These are phyloP conservation scores for Acacia crassicarpa DNA, from an alignment of 306 rosid species.

Conservation along the genomic window DNA sequence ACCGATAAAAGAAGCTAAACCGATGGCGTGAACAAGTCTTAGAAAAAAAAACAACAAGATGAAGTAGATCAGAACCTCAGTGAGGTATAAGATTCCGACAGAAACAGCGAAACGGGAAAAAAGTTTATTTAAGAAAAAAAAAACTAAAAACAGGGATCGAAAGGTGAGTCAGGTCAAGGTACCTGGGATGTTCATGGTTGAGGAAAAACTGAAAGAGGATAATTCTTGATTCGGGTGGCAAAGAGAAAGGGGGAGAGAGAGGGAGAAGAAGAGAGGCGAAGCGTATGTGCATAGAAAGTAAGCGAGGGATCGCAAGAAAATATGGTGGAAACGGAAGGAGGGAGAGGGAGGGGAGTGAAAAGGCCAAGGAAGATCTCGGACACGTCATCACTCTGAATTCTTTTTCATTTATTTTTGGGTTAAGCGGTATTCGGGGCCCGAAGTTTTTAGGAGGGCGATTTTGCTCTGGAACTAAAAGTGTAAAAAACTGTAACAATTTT, in stretches of 20 bases:
- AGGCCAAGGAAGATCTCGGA: slow-evolving; percentile 40
- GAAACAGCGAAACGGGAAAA: not conserved
- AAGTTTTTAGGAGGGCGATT: too few species aligned
- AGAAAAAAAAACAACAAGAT: slow-evolving; percentile 10
- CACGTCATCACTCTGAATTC: slow-evolving; percentile 42
- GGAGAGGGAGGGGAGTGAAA: not conserved
- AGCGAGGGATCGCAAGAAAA: slow-evolving; percentile 33
- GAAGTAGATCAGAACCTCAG: slow-evolving; percentile 45
- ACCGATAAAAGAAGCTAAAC: not conserved
- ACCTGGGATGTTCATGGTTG: slow-evolving; percentile 32
- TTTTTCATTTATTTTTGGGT: not conserved
- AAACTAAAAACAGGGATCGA: not conserved
- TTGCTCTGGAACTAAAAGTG: too few species aligned
- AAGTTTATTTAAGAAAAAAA: not conserved
- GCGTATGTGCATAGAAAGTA: slow-evolving; percentile 29
- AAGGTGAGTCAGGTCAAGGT: not conserved
- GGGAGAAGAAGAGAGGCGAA: not conserved
- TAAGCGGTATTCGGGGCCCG: too few species aligned
- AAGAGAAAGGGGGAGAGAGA: not conserved
- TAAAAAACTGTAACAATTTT: too few species aligned
- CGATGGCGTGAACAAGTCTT: slow-evolving; percentile 5
- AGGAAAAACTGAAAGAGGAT: not conserved
- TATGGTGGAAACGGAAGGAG: not conserved
- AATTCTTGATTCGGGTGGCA: not conserved
- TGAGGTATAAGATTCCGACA: slow-evolving; percentile 33